Evolutionary conservation across 2,329 filamentous ascomycete genomes (phyloP).

Genomic region (Penicillium crustosum): DNA sequence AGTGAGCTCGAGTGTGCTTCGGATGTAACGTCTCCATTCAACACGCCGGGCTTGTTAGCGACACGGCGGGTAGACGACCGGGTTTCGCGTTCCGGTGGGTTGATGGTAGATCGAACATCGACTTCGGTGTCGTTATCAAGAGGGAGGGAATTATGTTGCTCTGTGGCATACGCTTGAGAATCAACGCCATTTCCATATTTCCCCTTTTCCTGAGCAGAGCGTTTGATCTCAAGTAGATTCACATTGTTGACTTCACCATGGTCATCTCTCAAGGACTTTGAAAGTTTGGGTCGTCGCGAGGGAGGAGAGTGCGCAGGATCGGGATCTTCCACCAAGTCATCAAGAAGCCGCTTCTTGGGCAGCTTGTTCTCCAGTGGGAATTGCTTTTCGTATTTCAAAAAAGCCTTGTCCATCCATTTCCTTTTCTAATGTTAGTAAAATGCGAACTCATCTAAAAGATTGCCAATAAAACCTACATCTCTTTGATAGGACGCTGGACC

Average conservation of each 20-base stretch:
- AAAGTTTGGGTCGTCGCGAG: conserved; percentile 33
- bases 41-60: background rate
- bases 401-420: conserved; percentile 36
- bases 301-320: conserved; percentile 8
- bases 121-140: conserved; percentile 13
- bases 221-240: background rate
- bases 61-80: conserved; percentile 32
- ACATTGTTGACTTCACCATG: conserved; percentile 12
- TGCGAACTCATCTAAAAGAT: background rate
- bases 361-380: conserved; percentile 3
- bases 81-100: conserved; percentile 26
- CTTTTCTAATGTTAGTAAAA: conserved; percentile 23
- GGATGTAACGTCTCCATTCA: background rate
- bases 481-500: conserved; percentile 22
- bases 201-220: background rate
- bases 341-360: conserved; percentile 18
- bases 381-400: conserved; percentile 22
- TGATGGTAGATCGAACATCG: conserved; percentile 21
- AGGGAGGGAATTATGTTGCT: conserved; percentile 6
- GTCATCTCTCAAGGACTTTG: conserved; percentile 30
- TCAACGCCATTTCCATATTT: background rate
- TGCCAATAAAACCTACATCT: conserved; percentile 24
- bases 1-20: background rate
- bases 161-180: background rate
- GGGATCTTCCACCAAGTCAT: conserved; percentile 10